Evolutionary conservation across 2,329 filamentous ascomycete species (phyloP), one percentile per base, ranked within the genome.

Genomic region (Alternaria conjuncta): DNA sequence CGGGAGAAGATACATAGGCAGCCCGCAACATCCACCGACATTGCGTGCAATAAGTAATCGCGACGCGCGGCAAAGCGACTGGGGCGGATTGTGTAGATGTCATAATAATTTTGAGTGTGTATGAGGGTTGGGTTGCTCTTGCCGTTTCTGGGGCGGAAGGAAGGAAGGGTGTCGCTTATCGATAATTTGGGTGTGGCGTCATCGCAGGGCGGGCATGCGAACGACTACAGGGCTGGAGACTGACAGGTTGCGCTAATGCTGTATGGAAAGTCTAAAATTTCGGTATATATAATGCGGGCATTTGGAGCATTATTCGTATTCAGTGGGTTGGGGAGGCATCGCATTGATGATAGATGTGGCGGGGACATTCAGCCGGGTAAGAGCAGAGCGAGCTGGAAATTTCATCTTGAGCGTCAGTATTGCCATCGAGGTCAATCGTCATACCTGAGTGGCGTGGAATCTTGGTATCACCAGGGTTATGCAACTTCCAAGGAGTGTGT

Each of bases 11-110:
- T 87, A 95, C 93, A 80, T 96, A 97, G 70, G 93, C 92, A 36
- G 93, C 93, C 64, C 93, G 84, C 11, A 96, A 83, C 87, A 96
- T 92, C 93, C 94, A 97, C 82, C 92, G 92, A 81, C 94, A 97
- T 82, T 97, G 93, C 0, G 93, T 97, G 83, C 94, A 97, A 82
- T 92, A 97, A 70, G 91, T 88, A 75, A 97, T 97, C n/a, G 90
- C 90, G 57, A 97, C 86, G 49, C 93, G 88, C 4, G 94, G 94
- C 11, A 92, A 82, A 9, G 72, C 56, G 3, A 78, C 70, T 15
- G 75, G 71, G 0, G 73, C 69, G 9, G 57, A 55, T 63, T 73
- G 68, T 58, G 58, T 67, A 15, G 74, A 73, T 21, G 74, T 57
- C 74, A 77, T 78, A 36, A 20, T 41, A 36, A 20, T 41, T 53